Conservation (phyloP, 805 yeast species). For the Metschnikowia lochheadii region DNA sequence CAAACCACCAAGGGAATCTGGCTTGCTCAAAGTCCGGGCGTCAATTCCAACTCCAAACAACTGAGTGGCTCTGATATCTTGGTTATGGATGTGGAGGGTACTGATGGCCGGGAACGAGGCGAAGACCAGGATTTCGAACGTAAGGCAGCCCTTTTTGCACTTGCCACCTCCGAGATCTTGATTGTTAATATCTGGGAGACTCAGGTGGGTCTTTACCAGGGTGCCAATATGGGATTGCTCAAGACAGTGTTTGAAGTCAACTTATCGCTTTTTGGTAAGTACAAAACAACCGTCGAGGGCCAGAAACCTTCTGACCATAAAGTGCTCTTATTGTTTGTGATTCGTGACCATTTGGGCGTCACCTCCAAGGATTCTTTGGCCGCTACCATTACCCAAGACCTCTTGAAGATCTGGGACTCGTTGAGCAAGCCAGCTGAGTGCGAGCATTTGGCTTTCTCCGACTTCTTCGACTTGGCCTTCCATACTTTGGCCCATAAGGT, state of each 20-base stretch:
- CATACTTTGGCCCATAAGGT: conserved; percentile 81
- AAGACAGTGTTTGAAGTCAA: conserved; percentile 97
- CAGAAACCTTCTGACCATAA: conserved; percentile 43
- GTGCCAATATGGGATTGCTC: conserved; percentile 93
- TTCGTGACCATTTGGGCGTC: conserved; percentile 85
- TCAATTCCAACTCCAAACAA: conserved; percentile 14
- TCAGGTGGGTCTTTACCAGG: conserved; percentile 95
- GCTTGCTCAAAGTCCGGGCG: conserved; percentile 39
- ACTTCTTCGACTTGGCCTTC: conserved; percentile 83
- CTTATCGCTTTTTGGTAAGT: conserved; percentile 70
- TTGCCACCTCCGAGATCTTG: conserved; percentile 84
- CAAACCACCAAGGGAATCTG: conserved; percentile 65
- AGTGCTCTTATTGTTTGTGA: conserved; percentile 75
- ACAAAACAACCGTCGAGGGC: conserved; percentile 19
- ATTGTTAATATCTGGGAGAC: conserved; percentile 96
- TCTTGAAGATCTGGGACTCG: conserved; percentile 72
- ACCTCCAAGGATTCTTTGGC: conserved; percentile 76
- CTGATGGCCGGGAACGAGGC: conserved; percentile 96
- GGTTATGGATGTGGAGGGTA: conserved; percentile 97
- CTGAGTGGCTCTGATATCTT: conserved; percentile 41
- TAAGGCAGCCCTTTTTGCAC: conserved; percentile 91
- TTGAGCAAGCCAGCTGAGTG: conserved; percentile 70
- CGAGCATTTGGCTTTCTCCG: conserved; percentile 51
- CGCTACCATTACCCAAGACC: conserved; percentile 63
- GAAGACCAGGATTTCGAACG: conserved; percentile 98